Percentiles rank a stretch among this genome's conserved stretches.
These are phyloP conservation scores for Viridothelium virens DNA, from an alignment of 495 filamentous ascomycete genomes.

Conservation along the genomic window DNA sequence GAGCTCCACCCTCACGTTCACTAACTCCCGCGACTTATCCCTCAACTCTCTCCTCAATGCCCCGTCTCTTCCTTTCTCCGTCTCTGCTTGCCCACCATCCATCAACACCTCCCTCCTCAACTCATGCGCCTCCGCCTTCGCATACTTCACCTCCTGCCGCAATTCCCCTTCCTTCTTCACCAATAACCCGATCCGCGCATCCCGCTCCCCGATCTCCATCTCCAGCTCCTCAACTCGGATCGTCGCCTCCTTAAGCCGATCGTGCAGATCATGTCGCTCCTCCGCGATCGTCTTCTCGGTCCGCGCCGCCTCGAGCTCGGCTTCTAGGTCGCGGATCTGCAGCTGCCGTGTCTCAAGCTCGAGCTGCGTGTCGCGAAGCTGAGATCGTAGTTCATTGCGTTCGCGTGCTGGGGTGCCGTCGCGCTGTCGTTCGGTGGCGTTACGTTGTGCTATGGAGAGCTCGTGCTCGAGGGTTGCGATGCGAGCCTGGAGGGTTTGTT, in stretches of 20 bases:
- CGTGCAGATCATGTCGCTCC: slow-evolving; percentile 59
- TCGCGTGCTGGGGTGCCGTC: slow-evolving; percentile 22
- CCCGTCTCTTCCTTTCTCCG: slow-evolving; percentile 20
- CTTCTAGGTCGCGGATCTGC: slow-evolving; percentile 32
- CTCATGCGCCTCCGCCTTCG: slow-evolving; percentile 25
- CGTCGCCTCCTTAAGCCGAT: slow-evolving; percentile 58
- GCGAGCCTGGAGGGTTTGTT: slow-evolving; percentile 20
- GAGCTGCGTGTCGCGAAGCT: slow-evolving; percentile 30
- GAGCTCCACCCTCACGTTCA: slow-evolving; percentile 18
- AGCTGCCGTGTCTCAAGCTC: slow-evolving; percentile 22
- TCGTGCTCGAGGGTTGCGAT: slow-evolving; percentile 33
- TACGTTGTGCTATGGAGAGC: slow-evolving; percentile 23
- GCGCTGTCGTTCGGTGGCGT: slow-evolving; percentile 11
- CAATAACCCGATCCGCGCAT: slow-evolving; percentile 16
- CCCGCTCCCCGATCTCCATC: slow-evolving; percentile 47
- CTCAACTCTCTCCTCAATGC: slow-evolving; percentile 20
- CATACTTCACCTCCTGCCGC: slow-evolving; percentile 17
- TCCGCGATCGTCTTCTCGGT: slow-evolving; percentile 43
- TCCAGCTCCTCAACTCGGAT: slow-evolving; percentile 57
- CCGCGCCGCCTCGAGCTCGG: slow-evolving; percentile 32
- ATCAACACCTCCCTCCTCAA: slow-evolving; percentile 19
- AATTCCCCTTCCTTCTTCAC: slow-evolving; percentile 42
- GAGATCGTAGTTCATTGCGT: slow-evolving; percentile 28
- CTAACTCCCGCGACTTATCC: slow-evolving; percentile 19
- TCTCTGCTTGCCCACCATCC: slow-evolving; percentile 19